Percentiles rank a stretch among this genome's conserved stretches.
phyloP scores from a whole-genome alignment of 202 grass and related monocot genomes.

The Panicum virgatum region DNA sequence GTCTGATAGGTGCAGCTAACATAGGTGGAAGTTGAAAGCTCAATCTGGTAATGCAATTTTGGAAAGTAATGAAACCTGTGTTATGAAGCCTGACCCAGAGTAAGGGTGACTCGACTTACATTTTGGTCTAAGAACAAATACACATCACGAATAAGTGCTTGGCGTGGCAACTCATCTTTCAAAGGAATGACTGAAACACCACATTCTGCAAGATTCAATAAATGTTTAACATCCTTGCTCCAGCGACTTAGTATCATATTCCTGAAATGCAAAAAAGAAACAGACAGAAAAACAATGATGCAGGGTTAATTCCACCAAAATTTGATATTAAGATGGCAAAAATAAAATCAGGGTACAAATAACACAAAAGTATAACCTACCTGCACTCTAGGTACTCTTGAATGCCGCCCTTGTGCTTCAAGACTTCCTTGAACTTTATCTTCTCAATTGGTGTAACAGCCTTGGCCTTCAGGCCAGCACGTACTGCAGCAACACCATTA shows the following conservation, averaged over 20 bases:
- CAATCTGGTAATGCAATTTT: slow-evolving; percentile 20
- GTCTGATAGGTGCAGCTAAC: slow-evolving; percentile 15
- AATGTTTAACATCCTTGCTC: slow-evolving; percentile 87
- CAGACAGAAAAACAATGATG: slow-evolving; percentile 23
- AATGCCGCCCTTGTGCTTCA: slow-evolving; percentile 90
- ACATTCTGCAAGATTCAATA: slow-evolving; percentile 75
- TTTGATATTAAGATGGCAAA: slow-evolving; percentile 10
- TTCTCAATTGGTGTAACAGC: slow-evolving; percentile 87
- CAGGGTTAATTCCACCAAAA: slow-evolving; percentile 31
- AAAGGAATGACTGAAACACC: slow-evolving; percentile 63
- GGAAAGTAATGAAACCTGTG: slow-evolving; percentile 19
- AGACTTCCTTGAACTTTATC: slow-evolving; percentile 88
- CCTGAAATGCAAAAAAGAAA: slow-evolving; percentile 66
- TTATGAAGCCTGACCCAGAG: background rate
- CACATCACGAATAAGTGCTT: slow-evolving; percentile 73
- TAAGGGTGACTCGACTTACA: slow-evolving; percentile 60
- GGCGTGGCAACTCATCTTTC: slow-evolving; percentile 56
- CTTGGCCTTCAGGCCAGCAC: slow-evolving; percentile 80
- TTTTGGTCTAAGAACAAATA: slow-evolving; percentile 91
- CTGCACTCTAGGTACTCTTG: slow-evolving; percentile 94
- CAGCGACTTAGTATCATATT: slow-evolving; percentile 85
- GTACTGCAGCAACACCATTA: slow-evolving; percentile 64
- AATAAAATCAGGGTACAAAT: slow-evolving; percentile 13
- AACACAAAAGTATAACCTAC: slow-evolving; percentile 39
- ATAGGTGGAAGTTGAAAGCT: slow-evolving; percentile 29